Evolutionary conservation across 78 protist genomes (phyloP).

Genomic region (Andalucia godoyi): DNA sequence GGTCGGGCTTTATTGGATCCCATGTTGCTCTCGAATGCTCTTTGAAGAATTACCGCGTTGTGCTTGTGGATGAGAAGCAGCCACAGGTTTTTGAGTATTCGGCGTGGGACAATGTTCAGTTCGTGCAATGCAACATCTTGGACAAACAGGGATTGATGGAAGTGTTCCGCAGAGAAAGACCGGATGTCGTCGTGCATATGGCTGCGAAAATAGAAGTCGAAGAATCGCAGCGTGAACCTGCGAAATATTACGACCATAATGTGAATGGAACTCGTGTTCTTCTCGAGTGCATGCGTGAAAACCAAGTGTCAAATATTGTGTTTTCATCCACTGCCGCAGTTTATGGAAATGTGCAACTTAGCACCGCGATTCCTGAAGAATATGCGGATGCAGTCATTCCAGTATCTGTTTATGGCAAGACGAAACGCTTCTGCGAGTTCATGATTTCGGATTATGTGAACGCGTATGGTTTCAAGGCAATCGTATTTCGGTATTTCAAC

Average conservation of each 20-base stretch:
- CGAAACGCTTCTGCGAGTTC: conserved; percentile 86
- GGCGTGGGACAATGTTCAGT: neutral
- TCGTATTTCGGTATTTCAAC: conserved; percentile 91
- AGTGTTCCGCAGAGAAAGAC: neutral
- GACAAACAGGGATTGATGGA: neutral
- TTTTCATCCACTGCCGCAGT: conserved; percentile 96
- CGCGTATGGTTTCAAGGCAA: conserved; percentile 27
- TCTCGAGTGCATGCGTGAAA: conserved; percentile 52
- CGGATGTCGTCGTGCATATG: conserved; percentile 11
- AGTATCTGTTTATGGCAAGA: conserved; percentile 87
- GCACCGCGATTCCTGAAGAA: neutral
- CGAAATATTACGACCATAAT: conserved; percentile 86
- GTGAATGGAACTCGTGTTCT: conserved; percentile 61
- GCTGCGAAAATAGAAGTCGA: neutral
- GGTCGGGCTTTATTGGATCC: conserved; percentile 96
- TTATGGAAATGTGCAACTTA: conserved; percentile 68
- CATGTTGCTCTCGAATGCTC: conserved; percentile 69
- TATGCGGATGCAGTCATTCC: neutral
- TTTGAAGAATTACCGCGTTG: conserved; percentile 55
- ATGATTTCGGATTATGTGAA: conserved; percentile 42
- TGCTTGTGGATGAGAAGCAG: conserved; percentile 79
- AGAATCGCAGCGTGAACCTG: conserved; percentile 83
- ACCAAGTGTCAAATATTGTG: conserved; percentile 48
- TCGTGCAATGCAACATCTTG: conserved; percentile 15
- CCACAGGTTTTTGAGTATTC: neutral